These are phyloP conservation scores for Epichloe sylvatica DNA, from an alignment of 2,329 filamentous ascomycete species.

Conservation along the genomic window DNA sequence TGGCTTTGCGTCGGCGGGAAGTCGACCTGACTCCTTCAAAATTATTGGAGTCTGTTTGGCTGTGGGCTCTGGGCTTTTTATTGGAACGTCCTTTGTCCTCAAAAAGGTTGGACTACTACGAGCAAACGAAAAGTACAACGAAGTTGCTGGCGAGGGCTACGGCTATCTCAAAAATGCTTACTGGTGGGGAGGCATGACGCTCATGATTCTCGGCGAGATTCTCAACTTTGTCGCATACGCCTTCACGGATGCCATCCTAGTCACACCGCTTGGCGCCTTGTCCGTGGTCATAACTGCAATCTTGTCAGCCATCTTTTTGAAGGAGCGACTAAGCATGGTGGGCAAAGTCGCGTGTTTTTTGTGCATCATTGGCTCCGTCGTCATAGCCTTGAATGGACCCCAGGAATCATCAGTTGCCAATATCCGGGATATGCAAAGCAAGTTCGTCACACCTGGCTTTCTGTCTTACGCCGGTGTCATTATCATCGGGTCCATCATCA, in stretches of 20 bases:
- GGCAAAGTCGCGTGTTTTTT: slow-evolving; percentile 97
- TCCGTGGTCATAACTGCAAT: slow-evolving; percentile 88
- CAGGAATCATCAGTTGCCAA: slow-evolving; percentile 68
- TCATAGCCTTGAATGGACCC: slow-evolving; percentile 91
- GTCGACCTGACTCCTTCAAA: slow-evolving; percentile 46
- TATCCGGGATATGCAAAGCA: slow-evolving; percentile 86
- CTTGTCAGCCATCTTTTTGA: slow-evolving; percentile 91
- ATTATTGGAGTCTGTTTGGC: slow-evolving; percentile 76
- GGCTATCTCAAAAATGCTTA: slow-evolving; percentile 88
- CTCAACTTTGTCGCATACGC: slow-evolving; percentile 97
- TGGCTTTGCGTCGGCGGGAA: neutral
- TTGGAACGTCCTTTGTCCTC: slow-evolving; percentile 86
- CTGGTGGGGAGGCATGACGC: slow-evolving; percentile 92
- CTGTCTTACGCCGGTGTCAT: slow-evolving; percentile 73
- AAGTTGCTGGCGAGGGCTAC: slow-evolving; percentile 90
- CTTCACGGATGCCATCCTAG: slow-evolving; percentile 90
- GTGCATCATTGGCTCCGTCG: slow-evolving; percentile 81
- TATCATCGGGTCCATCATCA: slow-evolving; percentile 55
- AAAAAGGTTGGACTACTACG: slow-evolving; percentile 87
- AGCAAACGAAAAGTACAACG: slow-evolving; percentile 92
- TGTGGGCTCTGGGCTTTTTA: slow-evolving; percentile 77
- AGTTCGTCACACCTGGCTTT: slow-evolving; percentile 76
- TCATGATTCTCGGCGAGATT: slow-evolving; percentile 94
- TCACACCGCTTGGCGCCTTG: slow-evolving; percentile 80
- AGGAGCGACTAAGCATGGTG: slow-evolving; percentile 87